Evolutionary conservation across 2,329 filamentous ascomycete genomes (phyloP), one percentile per base, ranked within the genome.

Genomic region (Fusarium nematophilum): DNA sequence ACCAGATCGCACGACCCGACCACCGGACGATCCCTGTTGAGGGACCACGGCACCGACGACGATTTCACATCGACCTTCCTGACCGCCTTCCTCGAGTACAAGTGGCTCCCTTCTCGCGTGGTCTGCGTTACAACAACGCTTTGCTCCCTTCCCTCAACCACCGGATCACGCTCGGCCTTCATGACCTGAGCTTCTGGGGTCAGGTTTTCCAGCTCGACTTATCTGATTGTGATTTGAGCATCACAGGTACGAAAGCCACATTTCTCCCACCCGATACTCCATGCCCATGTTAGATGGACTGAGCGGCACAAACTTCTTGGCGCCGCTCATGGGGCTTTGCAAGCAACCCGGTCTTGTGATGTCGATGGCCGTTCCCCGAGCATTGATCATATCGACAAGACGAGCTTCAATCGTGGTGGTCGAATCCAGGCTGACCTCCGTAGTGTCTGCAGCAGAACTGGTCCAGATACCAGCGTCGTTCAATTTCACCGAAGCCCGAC

Each of bases 1-100:
- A 66, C 61, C 61, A 62, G 60, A 63, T 53, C 37, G 34, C 43
- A 48, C 59, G 49, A 50, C 13, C 29, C 34, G 27, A 59, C 64
- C 64, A 56, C 50, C 39, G 64, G 42, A 44, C 59, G 34, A 65
- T 50, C 36, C 37, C n/a, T 40, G 10, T 53, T 44, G 49, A 54
- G 43, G 53, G 33, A 65, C 57, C 17, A 54, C 58, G 14, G 54
- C 14, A 9, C 23, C 38, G 40, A 49, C 52, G 38, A 57, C 27
- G 29, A 50, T 30, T 25, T 31, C 15, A n/a, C 27, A 44, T 39
- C 26, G 31, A 45, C 13, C 18, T 36, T 31, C 47, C 34, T 36
- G 15, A 9, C 9, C 21, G 34, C 43, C 42, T 34, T 46, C 43
- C 25, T 43, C 62, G 37, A 61, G 52, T 57, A 61, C 59, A 49